These are phyloP conservation scores for Citrus inodora DNA, from an alignment of 345 rosid genomes.

Conservation along the genomic window DNA sequence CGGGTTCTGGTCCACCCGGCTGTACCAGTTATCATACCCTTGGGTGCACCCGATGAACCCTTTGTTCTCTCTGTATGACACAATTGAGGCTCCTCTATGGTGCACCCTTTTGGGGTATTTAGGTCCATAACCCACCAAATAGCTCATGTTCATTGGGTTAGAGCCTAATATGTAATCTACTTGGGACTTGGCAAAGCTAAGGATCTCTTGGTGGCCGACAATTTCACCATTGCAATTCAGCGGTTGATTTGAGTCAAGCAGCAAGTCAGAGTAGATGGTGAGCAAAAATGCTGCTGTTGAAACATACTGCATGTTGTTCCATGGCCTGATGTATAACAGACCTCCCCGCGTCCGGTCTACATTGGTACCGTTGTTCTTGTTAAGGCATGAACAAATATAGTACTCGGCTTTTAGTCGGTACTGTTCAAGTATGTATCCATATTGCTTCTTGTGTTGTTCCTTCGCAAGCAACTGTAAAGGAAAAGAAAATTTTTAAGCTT, in stretches of 20 bases:
- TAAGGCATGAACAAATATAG: conserved; percentile 80
- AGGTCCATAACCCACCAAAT: conserved; percentile 72
- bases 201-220: conserved; percentile 41
- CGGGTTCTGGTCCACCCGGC: conserved; percentile 42
- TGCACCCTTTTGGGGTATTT: conserved; percentile 73
- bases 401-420: conserved; percentile 73
- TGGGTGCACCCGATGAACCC: conserved; percentile 97
- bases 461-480: conserved; percentile 30
- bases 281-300: conserved; percentile 80
- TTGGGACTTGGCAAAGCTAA: conserved; percentile 64
- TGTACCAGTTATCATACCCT: conserved; percentile 68
- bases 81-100: conserved; percentile 88
- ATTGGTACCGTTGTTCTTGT: conserved; percentile 52
- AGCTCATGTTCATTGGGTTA: conserved; percentile 84
- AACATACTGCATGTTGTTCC: conserved; percentile 98
- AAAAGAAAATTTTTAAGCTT: background rate
- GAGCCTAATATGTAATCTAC: conserved; percentile 81
- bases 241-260: conserved; percentile 28
- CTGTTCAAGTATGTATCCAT: conserved; percentile 35
- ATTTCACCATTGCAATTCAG: conserved; percentile 48
- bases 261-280: conserved; percentile 66
- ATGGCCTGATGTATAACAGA: conserved; percentile 69
- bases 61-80: conserved; percentile 63
- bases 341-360: conserved; percentile 72
- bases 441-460: conserved; percentile 38